A percentile compares a stretch with the other conserved stretches of the same genome.
These are phyloP conservation scores for Kalmusia sp. DNA, from an alignment of 2,329 filamentous ascomycete species.

Conservation along the genomic window DNA sequence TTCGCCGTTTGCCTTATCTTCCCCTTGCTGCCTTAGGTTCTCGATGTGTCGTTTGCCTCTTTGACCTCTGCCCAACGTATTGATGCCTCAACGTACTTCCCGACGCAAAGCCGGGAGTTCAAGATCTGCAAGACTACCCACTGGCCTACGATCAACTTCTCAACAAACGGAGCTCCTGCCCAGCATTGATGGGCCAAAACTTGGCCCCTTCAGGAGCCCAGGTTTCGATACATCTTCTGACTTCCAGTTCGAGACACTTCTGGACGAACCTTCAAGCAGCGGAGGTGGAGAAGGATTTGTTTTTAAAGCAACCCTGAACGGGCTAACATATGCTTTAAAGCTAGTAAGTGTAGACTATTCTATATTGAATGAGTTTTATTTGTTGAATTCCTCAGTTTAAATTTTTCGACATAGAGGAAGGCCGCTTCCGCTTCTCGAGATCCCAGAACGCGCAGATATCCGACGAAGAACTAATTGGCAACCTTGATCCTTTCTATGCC, in stretches of 20 bases:
- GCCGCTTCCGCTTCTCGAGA: background rate
- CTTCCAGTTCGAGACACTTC: background rate
- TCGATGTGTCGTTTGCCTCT: background rate
- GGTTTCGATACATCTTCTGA: background rate
- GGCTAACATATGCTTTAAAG: background rate
- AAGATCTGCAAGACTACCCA: background rate
- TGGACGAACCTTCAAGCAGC: background rate
- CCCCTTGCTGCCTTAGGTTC: background rate
- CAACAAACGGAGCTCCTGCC: background rate
- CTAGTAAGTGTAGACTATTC: background rate
- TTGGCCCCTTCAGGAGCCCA: background rate
- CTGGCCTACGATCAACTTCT: background rate
- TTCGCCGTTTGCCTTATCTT: background rate
- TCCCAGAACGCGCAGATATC: background rate
- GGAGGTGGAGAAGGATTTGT: background rate
- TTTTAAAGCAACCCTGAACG: background rate
- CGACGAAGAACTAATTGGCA: background rate
- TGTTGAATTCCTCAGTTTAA: background rate
- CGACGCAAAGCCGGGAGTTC: background rate
- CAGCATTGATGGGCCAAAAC: background rate
- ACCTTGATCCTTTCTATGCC: background rate
- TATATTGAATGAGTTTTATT: background rate
- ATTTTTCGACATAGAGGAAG: background rate
- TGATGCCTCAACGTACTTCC: background rate
- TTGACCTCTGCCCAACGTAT: background rate